Conservation (phyloP, 1,284 basidiomycete species). For the Microbotryum intermedium region DNA sequence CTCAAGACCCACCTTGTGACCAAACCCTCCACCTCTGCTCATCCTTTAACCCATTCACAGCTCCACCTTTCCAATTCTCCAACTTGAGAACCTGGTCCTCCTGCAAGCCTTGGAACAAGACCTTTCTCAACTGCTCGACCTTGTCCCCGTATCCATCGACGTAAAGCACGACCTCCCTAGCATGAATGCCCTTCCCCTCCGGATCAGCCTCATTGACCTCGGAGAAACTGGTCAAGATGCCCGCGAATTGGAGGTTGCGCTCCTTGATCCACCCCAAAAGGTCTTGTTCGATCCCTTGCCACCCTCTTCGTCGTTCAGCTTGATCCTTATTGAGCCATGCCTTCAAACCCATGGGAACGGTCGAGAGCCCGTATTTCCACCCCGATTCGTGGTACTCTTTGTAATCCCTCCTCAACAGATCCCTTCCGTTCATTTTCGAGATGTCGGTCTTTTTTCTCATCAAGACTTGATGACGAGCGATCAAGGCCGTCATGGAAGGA, state of each 20-base stretch:
- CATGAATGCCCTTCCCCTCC: conserved; percentile 52
- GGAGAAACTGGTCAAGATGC: conserved; percentile 61
- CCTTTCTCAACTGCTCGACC: conserved; percentile 16
- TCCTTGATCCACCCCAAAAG: conserved; percentile 58
- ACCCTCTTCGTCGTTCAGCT: conserved; percentile 35
- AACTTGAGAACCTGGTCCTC: conserved; percentile 48
- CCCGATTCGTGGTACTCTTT: conserved; percentile 65
- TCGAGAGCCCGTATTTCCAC: conserved; percentile 54
- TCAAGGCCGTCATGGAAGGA: neutral
- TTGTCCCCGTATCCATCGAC: conserved; percentile 39
- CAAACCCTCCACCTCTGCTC: conserved; percentile 47
- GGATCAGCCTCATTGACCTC: conserved; percentile 41
- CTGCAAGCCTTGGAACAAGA: conserved; percentile 54
- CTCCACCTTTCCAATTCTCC: conserved; percentile 42
- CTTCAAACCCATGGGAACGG: conserved; percentile 62
- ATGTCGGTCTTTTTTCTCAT: conserved; percentile 59
- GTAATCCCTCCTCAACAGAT: conserved; percentile 83
- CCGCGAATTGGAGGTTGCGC: conserved; percentile 56
- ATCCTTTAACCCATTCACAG: conserved; percentile 35
- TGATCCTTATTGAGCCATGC: conserved; percentile 42
- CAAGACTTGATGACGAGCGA: conserved; percentile 40
- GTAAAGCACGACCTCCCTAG: conserved; percentile 61
- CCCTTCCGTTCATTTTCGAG: conserved; percentile 57
- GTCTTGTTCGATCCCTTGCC: conserved; percentile 45
- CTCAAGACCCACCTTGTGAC: conserved; percentile 48